phyloP scores from a whole-genome alignment of 2,329 filamentous ascomycete species.

The Alternaria rosae region DNA sequence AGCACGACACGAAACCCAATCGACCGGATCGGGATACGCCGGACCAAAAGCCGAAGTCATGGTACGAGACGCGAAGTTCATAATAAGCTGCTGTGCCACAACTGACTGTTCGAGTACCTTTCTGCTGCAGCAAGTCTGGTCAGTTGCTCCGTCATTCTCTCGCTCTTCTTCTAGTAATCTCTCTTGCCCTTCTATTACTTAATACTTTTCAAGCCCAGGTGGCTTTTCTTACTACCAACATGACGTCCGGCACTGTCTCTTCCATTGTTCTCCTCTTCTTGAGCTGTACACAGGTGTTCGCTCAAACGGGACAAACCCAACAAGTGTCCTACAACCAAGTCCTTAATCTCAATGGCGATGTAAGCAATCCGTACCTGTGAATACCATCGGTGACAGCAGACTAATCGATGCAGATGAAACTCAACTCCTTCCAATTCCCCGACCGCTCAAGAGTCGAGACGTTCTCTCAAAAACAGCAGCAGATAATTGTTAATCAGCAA shows the following conservation, averaged over 20 bases:
- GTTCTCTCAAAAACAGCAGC: constrained; percentile 49
- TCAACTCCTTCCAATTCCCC: constrained; percentile 49
- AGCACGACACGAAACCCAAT: constrained; percentile 14
- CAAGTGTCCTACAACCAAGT: constrained; percentile 49
- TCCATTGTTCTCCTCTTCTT: constrained; percentile 39
- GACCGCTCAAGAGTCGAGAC: constrained; percentile 49
- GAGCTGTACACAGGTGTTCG: constrained; percentile 35
- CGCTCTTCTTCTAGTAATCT: constrained; percentile 28
- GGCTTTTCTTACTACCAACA: constrained; percentile 35
- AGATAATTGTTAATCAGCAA: constrained; percentile 52
- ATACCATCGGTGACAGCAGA: rapidly evolving
- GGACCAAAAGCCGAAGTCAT: constrained; percentile 9
- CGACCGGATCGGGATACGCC: constrained; percentile 11
- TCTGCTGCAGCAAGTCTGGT: constrained; percentile 43
- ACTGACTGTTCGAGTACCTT: constrained; percentile 7
- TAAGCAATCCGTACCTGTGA: constrained; percentile 22
- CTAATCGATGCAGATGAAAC: constrained; percentile 41
- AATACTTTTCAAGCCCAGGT: constrained; percentile 41
- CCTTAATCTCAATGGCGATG: constrained; percentile 50
- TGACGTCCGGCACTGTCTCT: constrained; percentile 50
- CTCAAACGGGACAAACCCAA: constrained; percentile 28
- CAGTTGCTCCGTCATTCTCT: constrained; percentile 27
- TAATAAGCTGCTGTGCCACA: constrained; percentile 33
- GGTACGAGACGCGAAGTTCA: constrained; percentile 22
- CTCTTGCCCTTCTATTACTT: constrained; percentile 13